Evolutionary conservation across 1,284 basidiomycete species (phyloP).

Genomic region (Cutaneotrichosporon cutaneum): DNA sequence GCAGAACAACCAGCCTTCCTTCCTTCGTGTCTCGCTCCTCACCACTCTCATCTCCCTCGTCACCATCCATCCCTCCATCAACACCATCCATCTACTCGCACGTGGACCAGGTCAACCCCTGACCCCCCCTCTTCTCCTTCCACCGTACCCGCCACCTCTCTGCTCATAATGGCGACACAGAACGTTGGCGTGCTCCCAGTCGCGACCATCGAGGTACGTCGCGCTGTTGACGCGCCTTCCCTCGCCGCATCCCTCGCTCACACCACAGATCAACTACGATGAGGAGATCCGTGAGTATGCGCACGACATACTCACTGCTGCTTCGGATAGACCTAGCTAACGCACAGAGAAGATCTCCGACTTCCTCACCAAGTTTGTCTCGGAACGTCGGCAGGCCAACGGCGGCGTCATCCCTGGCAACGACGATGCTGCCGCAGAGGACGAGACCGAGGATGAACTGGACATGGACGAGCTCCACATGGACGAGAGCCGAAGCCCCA

Average conservation of each 20-base stretch:
- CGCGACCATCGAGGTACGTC: slow-evolving; percentile 46
- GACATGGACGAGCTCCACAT: slow-evolving; percentile 55
- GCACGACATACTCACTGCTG: too few species aligned
- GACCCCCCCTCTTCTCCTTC: neutral
- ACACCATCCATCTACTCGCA: neutral
- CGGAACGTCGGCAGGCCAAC: slow-evolving; percentile 25
- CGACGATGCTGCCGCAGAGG: slow-evolving; percentile 54
- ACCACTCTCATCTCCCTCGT: neutral
- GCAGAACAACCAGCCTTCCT: neutral
- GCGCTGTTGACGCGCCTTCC: neutral
- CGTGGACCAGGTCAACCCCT: neutral
- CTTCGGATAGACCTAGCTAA: slow-evolving; percentile 3
- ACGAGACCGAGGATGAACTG: slow-evolving; percentile 66
- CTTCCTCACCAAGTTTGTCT: slow-evolving; percentile 45
- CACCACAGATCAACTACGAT: slow-evolving; percentile 44
- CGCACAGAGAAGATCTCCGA: slow-evolving; percentile 43
- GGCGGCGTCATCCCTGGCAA: slow-evolving; percentile 28
- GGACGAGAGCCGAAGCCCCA: slow-evolving; percentile 56
- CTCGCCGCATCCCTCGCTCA: neutral
- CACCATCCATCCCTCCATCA: neutral
- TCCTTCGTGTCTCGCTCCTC: neutral
- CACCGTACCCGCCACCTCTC: neutral
- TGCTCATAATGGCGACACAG: slow-evolving; percentile 4
- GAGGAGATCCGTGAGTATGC: slow-evolving; percentile 41
- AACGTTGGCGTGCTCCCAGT: slow-evolving; percentile 47